Percentiles rank a stretch among this genome's conserved stretches.
phyloP scores from a whole-genome alignment of 2,329 filamentous ascomycete species.

The Xylariaceae sp. region DNA sequence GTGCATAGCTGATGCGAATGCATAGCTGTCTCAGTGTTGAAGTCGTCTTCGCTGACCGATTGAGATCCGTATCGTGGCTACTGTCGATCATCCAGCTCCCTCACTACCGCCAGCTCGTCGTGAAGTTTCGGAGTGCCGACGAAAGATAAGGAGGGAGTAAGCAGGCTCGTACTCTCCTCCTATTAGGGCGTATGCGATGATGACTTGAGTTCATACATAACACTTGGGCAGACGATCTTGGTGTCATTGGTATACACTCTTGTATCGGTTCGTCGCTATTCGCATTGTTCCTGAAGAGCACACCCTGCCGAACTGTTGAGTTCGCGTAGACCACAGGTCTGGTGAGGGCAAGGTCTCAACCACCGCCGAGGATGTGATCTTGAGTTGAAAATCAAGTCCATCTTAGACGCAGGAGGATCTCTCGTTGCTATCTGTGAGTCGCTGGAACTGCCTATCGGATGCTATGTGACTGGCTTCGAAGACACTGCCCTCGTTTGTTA shows the following conservation, averaged over 20 bases:
- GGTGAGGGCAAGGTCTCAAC: slow-evolving; percentile 3
- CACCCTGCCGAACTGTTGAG: not conserved
- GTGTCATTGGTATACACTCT: not conserved
- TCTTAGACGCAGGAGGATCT: slow-evolving; percentile 1
- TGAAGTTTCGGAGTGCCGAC: not conserved
- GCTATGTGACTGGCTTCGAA: no score
- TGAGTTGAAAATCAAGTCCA: not conserved
- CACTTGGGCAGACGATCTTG: not conserved
- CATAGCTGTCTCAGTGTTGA: not conserved
- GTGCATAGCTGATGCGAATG: not conserved
- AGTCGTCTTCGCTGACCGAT: not conserved
- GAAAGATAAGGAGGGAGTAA: not conserved
- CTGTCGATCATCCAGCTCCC: not conserved
- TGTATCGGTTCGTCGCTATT: not conserved
- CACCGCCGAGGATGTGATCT: not conserved
- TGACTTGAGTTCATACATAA: not conserved
- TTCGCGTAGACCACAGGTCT: not conserved
- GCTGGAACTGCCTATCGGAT: no score
- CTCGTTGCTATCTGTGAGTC: not conserved
- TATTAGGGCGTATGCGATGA: not conserved
- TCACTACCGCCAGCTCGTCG: not conserved
- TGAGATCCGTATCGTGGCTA: not conserved
- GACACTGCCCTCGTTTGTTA: not conserved
- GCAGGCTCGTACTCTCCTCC: not conserved
- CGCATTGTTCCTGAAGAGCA: no score